phyloP scores from a whole-genome alignment of 352 stramenopile genomes.

The Phytophthora pseudosyringae region DNA sequence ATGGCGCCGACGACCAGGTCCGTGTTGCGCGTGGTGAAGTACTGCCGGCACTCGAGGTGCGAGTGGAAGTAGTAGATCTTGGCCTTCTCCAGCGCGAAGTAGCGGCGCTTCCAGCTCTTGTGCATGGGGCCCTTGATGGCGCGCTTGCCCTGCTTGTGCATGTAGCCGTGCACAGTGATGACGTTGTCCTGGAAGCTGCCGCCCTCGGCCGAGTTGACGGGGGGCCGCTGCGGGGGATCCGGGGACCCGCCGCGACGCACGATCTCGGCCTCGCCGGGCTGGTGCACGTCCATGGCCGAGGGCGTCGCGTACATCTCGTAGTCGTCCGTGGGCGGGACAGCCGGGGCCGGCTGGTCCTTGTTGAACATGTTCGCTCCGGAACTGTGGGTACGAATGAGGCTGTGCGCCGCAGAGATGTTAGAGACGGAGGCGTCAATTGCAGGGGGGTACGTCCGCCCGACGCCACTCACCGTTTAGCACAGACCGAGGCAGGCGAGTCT shows the following conservation, averaged over 20 bases:
- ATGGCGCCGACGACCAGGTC: conserved; percentile 84
- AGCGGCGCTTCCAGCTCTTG: conserved; percentile 89
- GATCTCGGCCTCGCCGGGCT: conserved; percentile 63
- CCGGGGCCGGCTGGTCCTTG: conserved; percentile 47
- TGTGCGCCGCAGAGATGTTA: background rate
- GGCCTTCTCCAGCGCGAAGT: conserved; percentile 87
- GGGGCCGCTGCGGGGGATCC: conserved; percentile 42
- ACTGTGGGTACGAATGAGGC: conserved; percentile 35
- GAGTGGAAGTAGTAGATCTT: conserved; percentile 92
- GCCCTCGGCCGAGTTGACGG: conserved; percentile 39
- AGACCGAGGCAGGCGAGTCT: conserved; percentile 5
- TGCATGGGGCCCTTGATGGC: conserved; percentile 87
- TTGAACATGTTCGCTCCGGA: conserved; percentile 52
- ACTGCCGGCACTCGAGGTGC: conserved; percentile 85
- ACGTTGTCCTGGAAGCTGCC: conserved; percentile 76
- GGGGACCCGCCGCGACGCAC: conserved; percentile 47
- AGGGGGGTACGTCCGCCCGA: background rate
- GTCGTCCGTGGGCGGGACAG: conserved; percentile 44
- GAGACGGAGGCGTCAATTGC: background rate
- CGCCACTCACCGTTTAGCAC: conserved; percentile 6
- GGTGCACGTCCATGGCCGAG: conserved; percentile 42
- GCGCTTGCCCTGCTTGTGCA: conserved; percentile 91
- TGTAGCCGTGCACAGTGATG: conserved; percentile 89
- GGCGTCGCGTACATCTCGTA: conserved; percentile 78
- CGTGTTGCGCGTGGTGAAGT: conserved; percentile 85